Percentiles rank a stretch among this genome's conserved stretches.
phyloP scores from a whole-genome alignment of 176 grass and related monocot genomes.

The Elymus sibiricus region DNA sequence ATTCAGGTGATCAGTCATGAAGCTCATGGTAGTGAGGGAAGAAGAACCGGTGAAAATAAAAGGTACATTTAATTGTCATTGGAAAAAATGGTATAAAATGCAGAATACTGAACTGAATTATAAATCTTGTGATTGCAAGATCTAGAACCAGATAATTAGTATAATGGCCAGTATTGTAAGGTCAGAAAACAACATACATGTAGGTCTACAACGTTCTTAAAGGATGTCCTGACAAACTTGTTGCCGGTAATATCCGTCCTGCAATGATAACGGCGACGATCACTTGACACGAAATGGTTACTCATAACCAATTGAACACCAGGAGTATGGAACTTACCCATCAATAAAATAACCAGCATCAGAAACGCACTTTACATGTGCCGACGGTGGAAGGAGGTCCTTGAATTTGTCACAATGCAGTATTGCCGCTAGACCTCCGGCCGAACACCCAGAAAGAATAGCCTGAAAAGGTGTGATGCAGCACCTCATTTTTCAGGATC shows the following conservation, averaged over 20 bases:
- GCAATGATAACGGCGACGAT: constrained; percentile 12
- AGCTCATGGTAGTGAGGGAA: not conserved
- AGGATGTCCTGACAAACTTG: constrained; percentile 39
- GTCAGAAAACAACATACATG: constrained; percentile 49
- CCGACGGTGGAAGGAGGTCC: constrained; percentile 49
- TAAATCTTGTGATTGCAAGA: not conserved
- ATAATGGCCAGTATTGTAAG: not conserved
- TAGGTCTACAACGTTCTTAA: constrained; percentile 35
- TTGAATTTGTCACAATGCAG: constrained; percentile 81
- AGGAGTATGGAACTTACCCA: constrained; percentile 43
- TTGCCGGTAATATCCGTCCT: constrained; percentile 66
- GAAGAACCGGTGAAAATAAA: not conserved
- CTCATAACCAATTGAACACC: not conserved
- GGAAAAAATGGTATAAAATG: not conserved
- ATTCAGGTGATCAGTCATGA: not conserved
- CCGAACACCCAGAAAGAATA: constrained; percentile 92
- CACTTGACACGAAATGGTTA: not conserved
- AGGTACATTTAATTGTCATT: not conserved
- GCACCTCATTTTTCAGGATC: not conserved
- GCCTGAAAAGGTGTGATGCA: constrained; percentile 38
- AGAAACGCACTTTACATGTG: constrained; percentile 80
- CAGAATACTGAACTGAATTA: not conserved
- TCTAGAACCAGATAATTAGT: not conserved
- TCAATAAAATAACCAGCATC: constrained; percentile 92
- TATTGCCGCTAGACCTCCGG: constrained; percentile 80